Evolutionary conservation across 148 eudicot genomes (phyloP).

Genomic region (Camellia granthamiana): DNA sequence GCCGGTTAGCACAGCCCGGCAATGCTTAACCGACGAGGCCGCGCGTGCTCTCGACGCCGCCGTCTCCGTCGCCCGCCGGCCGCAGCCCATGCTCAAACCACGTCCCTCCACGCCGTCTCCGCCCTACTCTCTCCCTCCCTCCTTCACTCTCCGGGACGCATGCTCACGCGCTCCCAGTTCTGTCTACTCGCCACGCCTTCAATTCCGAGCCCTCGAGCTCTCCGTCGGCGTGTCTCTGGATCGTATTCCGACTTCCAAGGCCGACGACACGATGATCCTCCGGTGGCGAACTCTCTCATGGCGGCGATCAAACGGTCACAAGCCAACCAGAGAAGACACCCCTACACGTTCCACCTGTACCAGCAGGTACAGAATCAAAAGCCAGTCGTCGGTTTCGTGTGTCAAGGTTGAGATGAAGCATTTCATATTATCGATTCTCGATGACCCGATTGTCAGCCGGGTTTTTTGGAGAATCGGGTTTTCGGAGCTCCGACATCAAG

Average conservation of each 20-base stretch:
- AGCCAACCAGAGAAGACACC: conserved; percentile 83
- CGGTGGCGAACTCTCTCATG: conserved; percentile 82
- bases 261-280: conserved; percentile 47
- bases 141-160: conserved; percentile 63
- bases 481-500: conserved; percentile 68
- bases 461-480: conserved; percentile 89
- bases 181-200: conserved; percentile 62
- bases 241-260: conserved; percentile 45
- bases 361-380: conserved; percentile 29
- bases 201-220: conserved; percentile 75
- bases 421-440: conserved; percentile 66
- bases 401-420: conserved; percentile 33
- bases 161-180: conserved; percentile 54
- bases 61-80: conserved; percentile 74
- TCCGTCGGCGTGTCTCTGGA: conserved; percentile 73
- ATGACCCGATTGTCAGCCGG: conserved; percentile 81
- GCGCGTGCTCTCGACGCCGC: conserved; percentile 74
- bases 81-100: conserved; percentile 74
- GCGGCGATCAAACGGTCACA: conserved; percentile 88
- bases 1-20: conserved; percentile 78
- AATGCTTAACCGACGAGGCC: conserved; percentile 76
- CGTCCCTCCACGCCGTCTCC: conserved; percentile 79
- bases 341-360: conserved; percentile 61
- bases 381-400: not conserved
- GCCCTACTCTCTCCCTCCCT: conserved; percentile 59